These are phyloP conservation scores for Medicago ruthenica DNA, from an alignment of 306 rosid genomes.

Conservation along the genomic window DNA sequence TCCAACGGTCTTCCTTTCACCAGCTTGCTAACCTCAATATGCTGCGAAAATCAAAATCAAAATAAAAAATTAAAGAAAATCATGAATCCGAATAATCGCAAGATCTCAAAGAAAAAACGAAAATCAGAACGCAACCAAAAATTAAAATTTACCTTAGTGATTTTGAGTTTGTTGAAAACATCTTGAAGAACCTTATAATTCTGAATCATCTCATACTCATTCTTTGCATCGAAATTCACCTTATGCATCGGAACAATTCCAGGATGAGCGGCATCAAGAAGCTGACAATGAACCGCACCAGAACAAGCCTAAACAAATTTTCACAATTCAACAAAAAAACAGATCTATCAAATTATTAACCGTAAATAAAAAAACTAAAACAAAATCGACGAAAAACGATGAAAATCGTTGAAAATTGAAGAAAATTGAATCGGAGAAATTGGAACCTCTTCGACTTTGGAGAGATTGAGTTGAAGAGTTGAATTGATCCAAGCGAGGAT, in stretches of 20 bases:
- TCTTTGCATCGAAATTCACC: constrained; percentile 95
- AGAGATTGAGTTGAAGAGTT: constrained; percentile 83
- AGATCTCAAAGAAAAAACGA: not conserved
- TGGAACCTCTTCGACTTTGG: constrained; percentile 78
- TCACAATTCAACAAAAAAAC: not conserved
- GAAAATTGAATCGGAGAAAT: not conserved
- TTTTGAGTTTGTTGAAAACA: constrained; percentile 88
- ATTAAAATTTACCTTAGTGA: constrained; percentile 70
- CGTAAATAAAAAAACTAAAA: not conserved
- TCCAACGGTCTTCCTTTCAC: constrained; percentile 95
- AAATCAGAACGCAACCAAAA: not conserved
- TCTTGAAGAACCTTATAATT: constrained; percentile 98
- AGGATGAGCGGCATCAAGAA: constrained; percentile 86
- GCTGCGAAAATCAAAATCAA: constrained; percentile 44
- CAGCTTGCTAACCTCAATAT: constrained; percentile 90
- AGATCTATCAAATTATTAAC: not conserved
- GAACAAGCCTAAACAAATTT: constrained; percentile 68
- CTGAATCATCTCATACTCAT: constrained; percentile 97
- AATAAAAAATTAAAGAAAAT: not conserved
- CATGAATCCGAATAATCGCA: not conserved
- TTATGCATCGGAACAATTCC: constrained; percentile 97
- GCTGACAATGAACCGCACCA: constrained; percentile 95
- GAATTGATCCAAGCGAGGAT: constrained; percentile 93
- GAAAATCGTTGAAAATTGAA: not conserved
- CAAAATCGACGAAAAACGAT: not conserved